These are phyloP conservation scores for Tricholoma terreum DNA, from an alignment of 768 basidiomycete genomes.

Conservation along the genomic window DNA sequence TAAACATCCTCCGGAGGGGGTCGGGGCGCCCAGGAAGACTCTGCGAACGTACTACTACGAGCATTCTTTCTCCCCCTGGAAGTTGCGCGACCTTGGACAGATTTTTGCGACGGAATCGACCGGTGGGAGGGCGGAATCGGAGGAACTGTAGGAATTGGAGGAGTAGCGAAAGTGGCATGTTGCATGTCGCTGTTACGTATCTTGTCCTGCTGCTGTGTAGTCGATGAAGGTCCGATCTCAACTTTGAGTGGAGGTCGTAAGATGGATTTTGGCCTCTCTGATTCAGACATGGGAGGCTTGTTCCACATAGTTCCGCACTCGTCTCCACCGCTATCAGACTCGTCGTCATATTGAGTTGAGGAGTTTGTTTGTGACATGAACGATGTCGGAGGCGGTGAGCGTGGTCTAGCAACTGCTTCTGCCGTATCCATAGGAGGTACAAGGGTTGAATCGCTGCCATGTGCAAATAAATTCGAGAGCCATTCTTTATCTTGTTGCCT, in stretches of 20 bases:
- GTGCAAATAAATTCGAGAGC: constrained; percentile 21
- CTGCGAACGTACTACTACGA: constrained; percentile 59
- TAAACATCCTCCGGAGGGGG: constrained; percentile 92
- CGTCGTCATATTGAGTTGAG: constrained; percentile 34
- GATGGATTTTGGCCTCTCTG: constrained; percentile 24
- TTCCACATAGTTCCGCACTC: constrained; percentile 46
- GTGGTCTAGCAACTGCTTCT: background rate
- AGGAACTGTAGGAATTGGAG: constrained; percentile 15
- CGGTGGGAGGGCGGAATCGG: constrained; percentile 19
- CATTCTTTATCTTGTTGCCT: constrained; percentile 28
- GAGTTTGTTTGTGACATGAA: constrained; percentile 13
- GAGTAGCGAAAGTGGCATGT: constrained; percentile 19
- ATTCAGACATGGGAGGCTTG: constrained; percentile 33
- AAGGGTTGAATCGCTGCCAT: constrained; percentile 23
- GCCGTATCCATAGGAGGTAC: constrained; percentile 10
- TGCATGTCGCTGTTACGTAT: constrained; percentile 5
- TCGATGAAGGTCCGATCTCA: constrained; percentile 34
- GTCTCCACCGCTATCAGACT: constrained; percentile 47
- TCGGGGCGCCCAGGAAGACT: constrained; percentile 83
- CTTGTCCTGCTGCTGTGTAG: constrained; percentile 6
- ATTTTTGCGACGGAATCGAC: constrained; percentile 19
- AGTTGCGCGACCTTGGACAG: constrained; percentile 25
- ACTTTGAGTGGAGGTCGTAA: constrained; percentile 44
- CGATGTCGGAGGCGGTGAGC: constrained; percentile 23
- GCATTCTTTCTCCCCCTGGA: constrained; percentile 27